A percentile compares a stretch with the other conserved stretches of the same genome.
Conservation (phyloP, 345 rosid species). For the Conringia planisiliqua region DNA sequence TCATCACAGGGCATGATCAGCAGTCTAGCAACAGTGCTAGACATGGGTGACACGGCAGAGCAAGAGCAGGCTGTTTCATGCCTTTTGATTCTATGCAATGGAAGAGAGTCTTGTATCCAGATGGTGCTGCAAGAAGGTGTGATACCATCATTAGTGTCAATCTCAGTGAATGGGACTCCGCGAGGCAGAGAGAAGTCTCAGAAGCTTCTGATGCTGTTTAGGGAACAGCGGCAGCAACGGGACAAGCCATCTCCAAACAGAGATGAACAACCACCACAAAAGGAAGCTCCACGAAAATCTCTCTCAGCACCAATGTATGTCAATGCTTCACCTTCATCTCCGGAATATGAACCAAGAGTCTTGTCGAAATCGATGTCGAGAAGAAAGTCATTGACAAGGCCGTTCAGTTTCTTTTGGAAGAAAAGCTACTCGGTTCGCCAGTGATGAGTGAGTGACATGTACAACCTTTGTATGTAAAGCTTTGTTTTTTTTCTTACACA, state of each 20-base stretch:
- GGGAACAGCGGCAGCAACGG: slow-evolving; percentile 90
- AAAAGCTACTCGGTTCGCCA: slow-evolving; percentile 70
- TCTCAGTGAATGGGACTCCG: slow-evolving; percentile 80
- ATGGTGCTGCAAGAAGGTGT: slow-evolving; percentile 97
- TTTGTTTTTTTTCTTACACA: slow-evolving; percentile 31
- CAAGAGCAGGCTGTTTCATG: slow-evolving; percentile 90
- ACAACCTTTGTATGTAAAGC: slow-evolving; percentile 42
- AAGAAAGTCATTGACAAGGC: slow-evolving; percentile 64
- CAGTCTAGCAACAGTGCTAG: slow-evolving; percentile 60
- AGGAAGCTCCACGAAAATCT: slow-evolving; percentile 36
- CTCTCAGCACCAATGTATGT: slow-evolving; percentile 20
- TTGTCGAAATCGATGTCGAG: slow-evolving; percentile 65
- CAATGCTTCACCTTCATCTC: slow-evolving; percentile 15
- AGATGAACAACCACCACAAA: slow-evolving; percentile 19
- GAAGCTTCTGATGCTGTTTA: slow-evolving; percentile 80
- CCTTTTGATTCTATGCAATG: slow-evolving; percentile 62
- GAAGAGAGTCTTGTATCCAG: slow-evolving; percentile 69
- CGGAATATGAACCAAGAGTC: slow-evolving; percentile 52
- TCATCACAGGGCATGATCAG: slow-evolving; percentile 63
- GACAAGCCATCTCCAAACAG: slow-evolving; percentile 52
- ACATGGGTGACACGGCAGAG: slow-evolving; percentile 60
- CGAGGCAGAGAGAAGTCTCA: slow-evolving; percentile 89
- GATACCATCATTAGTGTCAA: slow-evolving; percentile 85
- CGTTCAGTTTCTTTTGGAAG: slow-evolving; percentile 79
- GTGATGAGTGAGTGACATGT: slow-evolving; percentile 33